These are phyloP conservation scores for Fusarium palustre DNA, from an alignment of 2,329 filamentous ascomycete species.

Conservation along the genomic window DNA sequence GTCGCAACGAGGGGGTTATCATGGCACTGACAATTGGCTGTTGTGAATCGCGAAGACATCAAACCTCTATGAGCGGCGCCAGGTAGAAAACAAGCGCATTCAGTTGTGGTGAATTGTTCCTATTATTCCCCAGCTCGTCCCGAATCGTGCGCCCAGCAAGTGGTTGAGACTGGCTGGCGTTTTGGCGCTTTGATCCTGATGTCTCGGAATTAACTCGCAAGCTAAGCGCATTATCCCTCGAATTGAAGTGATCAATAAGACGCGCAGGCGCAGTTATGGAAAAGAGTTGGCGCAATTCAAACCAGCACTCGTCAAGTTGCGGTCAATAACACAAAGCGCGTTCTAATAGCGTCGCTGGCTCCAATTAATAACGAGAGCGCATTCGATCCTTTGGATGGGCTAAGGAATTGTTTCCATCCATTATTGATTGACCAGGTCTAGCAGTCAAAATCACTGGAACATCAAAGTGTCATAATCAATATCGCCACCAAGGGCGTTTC, in stretches of 20 bases:
- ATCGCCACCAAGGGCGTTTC: constrained; percentile 27
- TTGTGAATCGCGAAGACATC: neutral
- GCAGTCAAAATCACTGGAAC: constrained; percentile 29
- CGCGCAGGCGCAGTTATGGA: constrained; percentile 12
- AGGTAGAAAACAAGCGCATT: constrained; percentile 8
- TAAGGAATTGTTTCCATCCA: neutral
- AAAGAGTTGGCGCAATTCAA: constrained; percentile 19
- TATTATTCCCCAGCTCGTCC: constrained; percentile 9
- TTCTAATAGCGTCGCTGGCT: neutral
- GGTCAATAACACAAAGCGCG: constrained; percentile 4
- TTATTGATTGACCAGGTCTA: neutral
- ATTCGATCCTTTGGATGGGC: neutral
- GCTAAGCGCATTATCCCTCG: constrained; percentile 35
- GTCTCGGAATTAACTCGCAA: constrained; percentile 31
- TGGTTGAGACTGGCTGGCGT: constrained; percentile 15
- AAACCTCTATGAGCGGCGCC: neutral
- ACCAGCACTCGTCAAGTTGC: constrained; percentile 2
- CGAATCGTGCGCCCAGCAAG: constrained; percentile 13
- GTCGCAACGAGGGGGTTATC: constrained; percentile 31
- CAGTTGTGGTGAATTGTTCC: neutral
- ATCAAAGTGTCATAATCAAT: constrained; percentile 24
- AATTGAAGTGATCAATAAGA: constrained; percentile 9
- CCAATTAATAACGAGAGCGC: neutral
- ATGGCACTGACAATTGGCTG: constrained; percentile 32
- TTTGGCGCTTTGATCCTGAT: constrained; percentile 24